These are phyloP conservation scores for Neurospora cerealis DNA, from an alignment of 495 filamentous ascomycete genomes.

Conservation along the genomic window DNA sequence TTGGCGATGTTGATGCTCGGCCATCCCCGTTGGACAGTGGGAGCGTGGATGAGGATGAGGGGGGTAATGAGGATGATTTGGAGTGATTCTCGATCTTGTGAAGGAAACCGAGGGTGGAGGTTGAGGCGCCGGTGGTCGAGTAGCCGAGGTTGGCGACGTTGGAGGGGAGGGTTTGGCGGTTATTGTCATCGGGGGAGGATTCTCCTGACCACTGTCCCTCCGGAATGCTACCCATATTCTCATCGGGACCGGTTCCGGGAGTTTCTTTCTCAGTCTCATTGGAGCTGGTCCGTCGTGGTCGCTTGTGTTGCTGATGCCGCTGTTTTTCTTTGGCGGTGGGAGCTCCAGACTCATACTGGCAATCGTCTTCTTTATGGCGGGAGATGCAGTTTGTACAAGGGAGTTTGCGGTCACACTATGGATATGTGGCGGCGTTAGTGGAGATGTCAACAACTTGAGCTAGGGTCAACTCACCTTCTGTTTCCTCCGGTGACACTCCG, in stretches of 20 bases:
- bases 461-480: constrained; percentile 39
- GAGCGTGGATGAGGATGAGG: too few relatives aligned
- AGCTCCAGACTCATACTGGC: constrained; percentile 42
- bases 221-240: not conserved
- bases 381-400: constrained; percentile 53
- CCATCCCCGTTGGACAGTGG: too few relatives aligned
- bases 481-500: constrained; percentile 53
- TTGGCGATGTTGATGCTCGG: too few relatives aligned
- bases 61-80: too few relatives aligned
- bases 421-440: not conserved
- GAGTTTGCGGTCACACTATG: constrained; percentile 48
- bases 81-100: constrained; percentile 44
- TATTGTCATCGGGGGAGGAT: not conserved
- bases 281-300: constrained; percentile 8
- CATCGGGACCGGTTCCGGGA: not conserved
- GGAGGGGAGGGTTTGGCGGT: not conserved
- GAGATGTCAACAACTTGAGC: not conserved
- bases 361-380: constrained; percentile 37
- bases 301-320: constrained; percentile 7
- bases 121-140: constrained; percentile 32
- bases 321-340: constrained; percentile 29
- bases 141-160: constrained; percentile 35
- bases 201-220: not conserved
- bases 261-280: not conserved
- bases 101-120: constrained; percentile 39